Percentiles rank a stretch among this genome's conserved stretches.
These are phyloP conservation scores for Viola pubescens DNA, from an alignment of 441 rosid genomes.

Conservation along the genomic window DNA sequence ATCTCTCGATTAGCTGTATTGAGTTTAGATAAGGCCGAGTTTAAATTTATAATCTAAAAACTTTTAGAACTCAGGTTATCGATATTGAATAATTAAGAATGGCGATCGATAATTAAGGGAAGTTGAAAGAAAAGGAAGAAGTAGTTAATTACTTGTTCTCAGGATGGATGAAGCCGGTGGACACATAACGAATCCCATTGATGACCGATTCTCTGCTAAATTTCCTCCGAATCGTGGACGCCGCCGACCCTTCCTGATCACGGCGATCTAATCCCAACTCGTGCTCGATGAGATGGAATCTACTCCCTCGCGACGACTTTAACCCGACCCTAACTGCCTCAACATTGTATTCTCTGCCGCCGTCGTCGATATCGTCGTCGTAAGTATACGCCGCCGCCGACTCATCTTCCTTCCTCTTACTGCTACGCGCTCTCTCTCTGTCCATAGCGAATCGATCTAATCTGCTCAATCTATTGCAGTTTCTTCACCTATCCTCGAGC, in stretches of 20 bases:
- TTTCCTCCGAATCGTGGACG: constrained; percentile 20
- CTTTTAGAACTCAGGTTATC: background rate
- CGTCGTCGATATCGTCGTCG: background rate
- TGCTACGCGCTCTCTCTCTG: background rate
- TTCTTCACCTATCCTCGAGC: background rate
- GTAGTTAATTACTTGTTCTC: constrained; percentile 43
- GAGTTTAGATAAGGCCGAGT: background rate
- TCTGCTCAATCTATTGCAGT: background rate
- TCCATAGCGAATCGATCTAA: background rate
- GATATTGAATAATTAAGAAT: background rate
- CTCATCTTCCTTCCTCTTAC: background rate
- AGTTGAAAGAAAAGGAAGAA: background rate
- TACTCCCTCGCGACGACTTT: constrained; percentile 38
- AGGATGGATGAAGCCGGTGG: constrained; percentile 49
- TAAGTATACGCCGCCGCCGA: background rate
- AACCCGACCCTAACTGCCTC: constrained; percentile 40
- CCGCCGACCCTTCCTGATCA: constrained; percentile 1
- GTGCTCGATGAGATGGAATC: constrained; percentile 38
- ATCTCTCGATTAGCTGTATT: background rate
- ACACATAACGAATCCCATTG: constrained; percentile 38
- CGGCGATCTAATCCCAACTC: constrained; percentile 32
- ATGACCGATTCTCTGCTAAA: constrained; percentile 32
- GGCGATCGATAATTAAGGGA: background rate
- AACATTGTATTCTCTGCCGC: constrained; percentile 28
- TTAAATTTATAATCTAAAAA: background rate